Percentiles rank a stretch among this genome's conserved stretches.
Conservation (phyloP, 2,329 filamentous ascomycete species). For the Magnaporthales sp. region DNA sequence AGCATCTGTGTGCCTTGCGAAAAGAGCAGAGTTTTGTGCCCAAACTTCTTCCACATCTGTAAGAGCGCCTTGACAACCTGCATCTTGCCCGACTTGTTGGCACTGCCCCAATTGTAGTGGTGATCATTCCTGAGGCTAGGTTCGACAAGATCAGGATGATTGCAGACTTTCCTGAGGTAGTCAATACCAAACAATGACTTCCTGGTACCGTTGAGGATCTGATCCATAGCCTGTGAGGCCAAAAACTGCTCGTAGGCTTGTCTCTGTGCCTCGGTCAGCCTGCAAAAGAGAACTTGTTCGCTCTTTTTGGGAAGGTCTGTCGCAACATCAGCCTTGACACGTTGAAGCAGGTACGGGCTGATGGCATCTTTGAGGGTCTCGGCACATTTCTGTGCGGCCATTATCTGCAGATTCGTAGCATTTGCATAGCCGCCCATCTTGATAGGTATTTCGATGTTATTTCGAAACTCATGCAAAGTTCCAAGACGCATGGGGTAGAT, state of each 20-base stretch:
- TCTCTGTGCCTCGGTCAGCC: conserved; percentile 71
- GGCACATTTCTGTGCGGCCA: conserved; percentile 90
- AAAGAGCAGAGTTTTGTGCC: conserved; percentile 89
- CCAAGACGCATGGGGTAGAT: conserved; percentile 94
- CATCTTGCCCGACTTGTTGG: conserved; percentile 85
- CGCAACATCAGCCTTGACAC: conserved; percentile 89
- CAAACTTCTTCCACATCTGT: conserved; percentile 79
- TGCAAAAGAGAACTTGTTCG: conserved; percentile 93
- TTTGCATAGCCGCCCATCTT: conserved; percentile 90
- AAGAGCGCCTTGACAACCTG: conserved; percentile 84
- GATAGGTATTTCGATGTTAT: conserved; percentile 90
- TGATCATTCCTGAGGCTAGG: conserved; percentile 27
- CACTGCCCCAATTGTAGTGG: conserved; percentile 69
- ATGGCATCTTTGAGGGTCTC: conserved; percentile 91
- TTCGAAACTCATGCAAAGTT: conserved; percentile 81
- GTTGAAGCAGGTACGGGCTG: conserved; percentile 83
- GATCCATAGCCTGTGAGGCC: conserved; percentile 73
- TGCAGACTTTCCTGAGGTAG: conserved; percentile 90
- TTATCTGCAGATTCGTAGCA: conserved; percentile 85
- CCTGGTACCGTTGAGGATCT: conserved; percentile 64
- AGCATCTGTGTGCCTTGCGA: conserved; percentile 93
- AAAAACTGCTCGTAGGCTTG: conserved; percentile 76
- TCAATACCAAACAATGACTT: conserved; percentile 88
- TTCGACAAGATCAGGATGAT: conserved; percentile 84
- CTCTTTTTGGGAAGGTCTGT: conserved; percentile 91